phyloP scores from a whole-genome alignment of 371 early-diverging fungal genomes.

The Syncephalastrum sp. region DNA sequence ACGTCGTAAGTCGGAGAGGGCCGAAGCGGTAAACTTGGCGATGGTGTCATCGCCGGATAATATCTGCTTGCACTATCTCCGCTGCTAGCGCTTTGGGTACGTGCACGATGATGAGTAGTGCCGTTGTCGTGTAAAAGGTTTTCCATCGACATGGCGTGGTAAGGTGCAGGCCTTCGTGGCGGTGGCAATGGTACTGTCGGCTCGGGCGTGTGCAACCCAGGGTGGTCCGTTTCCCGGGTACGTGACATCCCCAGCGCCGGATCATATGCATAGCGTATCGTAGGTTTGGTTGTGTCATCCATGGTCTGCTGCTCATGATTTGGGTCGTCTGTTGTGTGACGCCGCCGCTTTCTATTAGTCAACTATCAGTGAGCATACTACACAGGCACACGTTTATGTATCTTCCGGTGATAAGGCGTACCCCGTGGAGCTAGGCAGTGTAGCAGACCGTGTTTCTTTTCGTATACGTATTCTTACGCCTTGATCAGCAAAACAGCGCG shows the following conservation, averaged over 20 bases:
- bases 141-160: conserved; percentile 14
- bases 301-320: neutral
- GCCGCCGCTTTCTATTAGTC: conserved; percentile 5
- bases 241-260: too few relatives aligned
- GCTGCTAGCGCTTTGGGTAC: too few relatives aligned
- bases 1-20: too few relatives aligned
- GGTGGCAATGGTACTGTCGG: neutral
- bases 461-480: conserved; percentile 93
- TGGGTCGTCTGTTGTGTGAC: conserved; percentile 3
- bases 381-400: neutral
- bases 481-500: conserved; percentile 91
- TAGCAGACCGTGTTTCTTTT: conserved; percentile 39
- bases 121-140: conserved; percentile 4
- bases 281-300: neutral
- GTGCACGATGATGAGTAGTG: too few relatives aligned
- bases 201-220: neutral
- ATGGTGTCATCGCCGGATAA: too few relatives aligned
- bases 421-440: too few relatives aligned
- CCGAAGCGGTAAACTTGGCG: too few relatives aligned
- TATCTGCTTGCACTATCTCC: too few relatives aligned
- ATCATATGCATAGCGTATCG: too few relatives aligned
- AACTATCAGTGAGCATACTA: neutral
- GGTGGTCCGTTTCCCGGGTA: too few relatives aligned
- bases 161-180: neutral
- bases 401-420: too few relatives aligned